Conservation (phyloP, 2,329 filamentous ascomycete genomes). For the Colletotrichum lindemuthianum region DNA sequence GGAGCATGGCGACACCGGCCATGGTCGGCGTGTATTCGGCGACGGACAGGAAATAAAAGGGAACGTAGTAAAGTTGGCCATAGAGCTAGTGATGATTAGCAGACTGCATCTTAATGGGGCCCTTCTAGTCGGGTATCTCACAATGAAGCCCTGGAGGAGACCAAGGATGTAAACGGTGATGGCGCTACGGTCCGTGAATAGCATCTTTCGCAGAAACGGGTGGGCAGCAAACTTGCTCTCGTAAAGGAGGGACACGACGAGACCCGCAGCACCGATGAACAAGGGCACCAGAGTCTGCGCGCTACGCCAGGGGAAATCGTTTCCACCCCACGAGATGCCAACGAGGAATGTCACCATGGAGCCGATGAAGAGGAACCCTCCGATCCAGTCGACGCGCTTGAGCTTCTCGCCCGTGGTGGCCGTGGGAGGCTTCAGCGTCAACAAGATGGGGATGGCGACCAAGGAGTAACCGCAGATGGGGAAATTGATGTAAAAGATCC, state of each 20-base stretch:
- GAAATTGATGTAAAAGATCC: constrained; percentile 60
- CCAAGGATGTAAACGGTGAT: constrained; percentile 45
- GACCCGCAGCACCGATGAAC: constrained; percentile 52
- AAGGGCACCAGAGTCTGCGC: constrained; percentile 53
- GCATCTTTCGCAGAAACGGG: constrained; percentile 45
- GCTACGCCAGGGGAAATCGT: constrained; percentile 53
- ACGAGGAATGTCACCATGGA: constrained; percentile 56
- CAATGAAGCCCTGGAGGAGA: constrained; percentile 46
- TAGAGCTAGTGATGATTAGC: constrained; percentile 39
- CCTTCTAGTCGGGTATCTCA: constrained; percentile 34
- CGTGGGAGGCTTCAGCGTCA: constrained; percentile 49
- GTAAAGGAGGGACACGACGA: constrained; percentile 50
- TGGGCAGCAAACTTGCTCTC: constrained; percentile 45
- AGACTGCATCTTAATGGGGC: not conserved
- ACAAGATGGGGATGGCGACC: constrained; percentile 51
- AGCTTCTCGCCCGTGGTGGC: constrained; percentile 48
- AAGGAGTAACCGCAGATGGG: constrained; percentile 54
- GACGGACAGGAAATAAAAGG: constrained; percentile 51
- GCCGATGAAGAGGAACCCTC: constrained; percentile 55
- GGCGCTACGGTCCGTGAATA: constrained; percentile 44
- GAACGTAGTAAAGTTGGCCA: constrained; percentile 47
- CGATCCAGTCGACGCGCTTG: constrained; percentile 55
- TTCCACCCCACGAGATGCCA: constrained; percentile 58
- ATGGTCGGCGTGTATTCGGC: constrained; percentile 45
- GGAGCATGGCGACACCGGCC: constrained; percentile 48